Evolutionary conservation across 768 basidiomycete genomes (phyloP), one percentile per base, ranked within the genome.

Genomic region (Lanmaoa rubissima): DNA sequence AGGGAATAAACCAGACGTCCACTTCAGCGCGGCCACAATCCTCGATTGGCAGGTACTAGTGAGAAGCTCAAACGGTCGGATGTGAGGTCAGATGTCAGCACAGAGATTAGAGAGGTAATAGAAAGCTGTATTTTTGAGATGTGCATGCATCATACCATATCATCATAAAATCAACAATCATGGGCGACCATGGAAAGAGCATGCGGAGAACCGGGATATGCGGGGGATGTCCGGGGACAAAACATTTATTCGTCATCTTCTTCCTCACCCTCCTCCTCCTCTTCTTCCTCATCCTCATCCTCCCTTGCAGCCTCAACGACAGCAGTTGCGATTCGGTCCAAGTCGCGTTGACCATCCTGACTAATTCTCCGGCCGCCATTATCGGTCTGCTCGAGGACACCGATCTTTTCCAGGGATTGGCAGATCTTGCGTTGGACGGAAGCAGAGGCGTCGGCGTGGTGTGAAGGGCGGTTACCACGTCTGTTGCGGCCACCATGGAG

Each of bases 391-490:
- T 98, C 97, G 68, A 98, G 82, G 57, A 98, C 97, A 69, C 95
- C 95, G 70, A 99, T 98, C 83, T 96, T 97, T 83, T 98, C 96
- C 65, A 98, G 81, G 45, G 94, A 86, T 78, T 99, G 96, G 79
- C 95, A 94, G 65, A 98, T 79, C 78, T 91, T 94, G 72, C 95
- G 90, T 76, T 98, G 94, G 49, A 98, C 91, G 55, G 87, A 87
- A 53, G 88, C 82, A 42, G 95, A 94, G 26, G 86, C 83, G 71
- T 90, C 82, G 54, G 83, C 86, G 78, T 98, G 96, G 80, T 96
- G 94, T 61, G 92, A 93, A 48, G 96, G 94, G 65, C 97, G 89
- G 84, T 94, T 92, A 50, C 97, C 97, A 59, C 97, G 91, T 69
- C 93, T 83, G 80, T 94, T 94, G 72, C 92, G 87, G 61, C 92